Conservation (phyloP, 768 basidiomycete genomes). For the Auricularia sp. region DNA sequence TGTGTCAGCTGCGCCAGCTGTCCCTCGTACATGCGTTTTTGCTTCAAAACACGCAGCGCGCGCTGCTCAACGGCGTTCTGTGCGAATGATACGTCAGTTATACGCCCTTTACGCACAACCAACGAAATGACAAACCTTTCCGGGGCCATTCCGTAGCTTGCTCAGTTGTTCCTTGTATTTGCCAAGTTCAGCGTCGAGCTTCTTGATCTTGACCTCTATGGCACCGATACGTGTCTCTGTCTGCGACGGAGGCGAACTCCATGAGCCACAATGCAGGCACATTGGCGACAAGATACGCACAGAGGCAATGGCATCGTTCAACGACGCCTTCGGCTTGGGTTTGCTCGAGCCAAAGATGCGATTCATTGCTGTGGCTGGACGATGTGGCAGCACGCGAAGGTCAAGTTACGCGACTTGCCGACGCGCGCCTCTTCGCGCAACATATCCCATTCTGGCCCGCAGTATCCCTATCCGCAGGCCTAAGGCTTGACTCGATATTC, state of each 20-base stretch:
- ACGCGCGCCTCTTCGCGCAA: not conserved
- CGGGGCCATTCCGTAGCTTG: conserved; percentile 86
- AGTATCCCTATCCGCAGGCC: not conserved
- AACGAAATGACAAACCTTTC: conserved; percentile 53
- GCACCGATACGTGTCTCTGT: conserved; percentile 79
- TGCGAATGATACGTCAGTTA: not conserved
- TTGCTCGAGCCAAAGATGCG: conserved; percentile 71
- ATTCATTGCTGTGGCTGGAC: conserved; percentile 43
- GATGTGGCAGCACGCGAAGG: not conserved
- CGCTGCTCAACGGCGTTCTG: conserved; percentile 89
- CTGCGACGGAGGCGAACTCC: conserved; percentile 27
- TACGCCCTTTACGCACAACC: not conserved
- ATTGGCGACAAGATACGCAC: conserved; percentile 30
- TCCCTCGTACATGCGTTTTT: conserved; percentile 91
- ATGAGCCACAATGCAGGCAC: not conserved
- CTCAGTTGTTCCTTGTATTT: conserved; percentile 95
- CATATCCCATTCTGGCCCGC: not conserved
- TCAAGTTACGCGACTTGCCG: not conserved
- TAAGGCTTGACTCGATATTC: no score
- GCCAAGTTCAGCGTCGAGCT: conserved; percentile 85
- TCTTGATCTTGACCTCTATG: conserved; percentile 94
- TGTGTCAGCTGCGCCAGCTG: conserved; percentile 87
- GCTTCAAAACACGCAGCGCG: conserved; percentile 86
- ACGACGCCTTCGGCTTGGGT: conserved; percentile 67
- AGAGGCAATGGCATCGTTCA: conserved; percentile 89